Conservation (phyloP, 768 basidiomycete species). For the Tephrocybe sp. region DNA sequence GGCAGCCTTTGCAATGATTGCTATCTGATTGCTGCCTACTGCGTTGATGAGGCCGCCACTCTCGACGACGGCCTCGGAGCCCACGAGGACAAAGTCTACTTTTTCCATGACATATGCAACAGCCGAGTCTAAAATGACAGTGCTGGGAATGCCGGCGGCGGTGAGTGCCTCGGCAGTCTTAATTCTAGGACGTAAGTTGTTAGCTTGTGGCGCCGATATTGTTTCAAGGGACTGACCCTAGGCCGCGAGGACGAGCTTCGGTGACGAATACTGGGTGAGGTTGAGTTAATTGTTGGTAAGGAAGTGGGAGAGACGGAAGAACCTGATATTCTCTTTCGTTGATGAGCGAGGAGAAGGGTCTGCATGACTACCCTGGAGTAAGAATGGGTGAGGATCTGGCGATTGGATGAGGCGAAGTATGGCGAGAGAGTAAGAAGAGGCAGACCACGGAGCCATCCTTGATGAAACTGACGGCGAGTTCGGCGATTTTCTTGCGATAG, state of each 20-base stretch:
- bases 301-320: constrained; percentile 20
- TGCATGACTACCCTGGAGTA: constrained; percentile 96
- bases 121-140: constrained; percentile 92
- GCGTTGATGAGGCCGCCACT: constrained; percentile 92
- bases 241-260: constrained; percentile 87
- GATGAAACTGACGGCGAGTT: constrained; percentile 88
- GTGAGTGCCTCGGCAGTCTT: constrained; percentile 89
- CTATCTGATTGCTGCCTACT: constrained; percentile 95
- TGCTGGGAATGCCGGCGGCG: constrained; percentile 91
- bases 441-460: constrained; percentile 89
- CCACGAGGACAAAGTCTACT: constrained; percentile 93
- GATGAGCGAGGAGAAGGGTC: constrained; percentile 86
- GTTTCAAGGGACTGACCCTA: constrained; percentile 60
- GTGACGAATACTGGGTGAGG: constrained; percentile 88
- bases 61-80: constrained; percentile 97
- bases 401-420: not conserved
- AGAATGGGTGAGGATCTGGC: constrained; percentile 92
- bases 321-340: constrained; percentile 88
- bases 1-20: constrained; percentile 90
- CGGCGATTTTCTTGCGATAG: constrained; percentile 88
- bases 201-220: constrained; percentile 9
- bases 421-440: not conserved
- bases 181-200: constrained; percentile 49
- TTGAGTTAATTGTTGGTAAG: constrained; percentile 10
- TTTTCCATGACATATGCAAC: constrained; percentile 97